Evolutionary conservation across 768 basidiomycete species (phyloP).

Genomic region (Phylloporus rhodoxanthus): DNA sequence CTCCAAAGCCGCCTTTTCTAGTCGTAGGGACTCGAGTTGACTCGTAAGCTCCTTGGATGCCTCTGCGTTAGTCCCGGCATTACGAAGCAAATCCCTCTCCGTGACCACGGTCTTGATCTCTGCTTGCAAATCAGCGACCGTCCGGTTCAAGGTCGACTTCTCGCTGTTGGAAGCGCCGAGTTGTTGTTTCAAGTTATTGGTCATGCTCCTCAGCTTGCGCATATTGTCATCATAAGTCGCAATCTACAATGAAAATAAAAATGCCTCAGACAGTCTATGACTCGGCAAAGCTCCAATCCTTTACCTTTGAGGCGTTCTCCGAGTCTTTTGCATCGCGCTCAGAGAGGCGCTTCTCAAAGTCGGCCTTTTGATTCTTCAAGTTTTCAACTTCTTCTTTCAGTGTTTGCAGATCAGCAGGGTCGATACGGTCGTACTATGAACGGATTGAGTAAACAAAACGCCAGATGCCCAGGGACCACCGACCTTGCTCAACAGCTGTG

Average conservation of each 20-base stretch:
- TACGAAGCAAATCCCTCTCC: constrained; percentile 28
- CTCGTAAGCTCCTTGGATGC: constrained; percentile 27
- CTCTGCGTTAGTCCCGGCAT: constrained; percentile 10
- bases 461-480: not conserved
- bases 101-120: constrained; percentile 25
- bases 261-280: not conserved
- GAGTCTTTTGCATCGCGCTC: constrained; percentile 30
- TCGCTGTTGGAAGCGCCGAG: constrained; percentile 23
- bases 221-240: constrained; percentile 40
- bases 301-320: constrained; percentile 30
- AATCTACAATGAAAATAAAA: constrained; percentile 26
- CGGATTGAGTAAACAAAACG: not conserved
- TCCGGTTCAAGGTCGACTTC: constrained; percentile 26
- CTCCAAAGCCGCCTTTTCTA: constrained; percentile 37
- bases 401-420: constrained; percentile 76
- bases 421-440: constrained; percentile 76
- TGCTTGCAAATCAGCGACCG: constrained; percentile 21
- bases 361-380: constrained; percentile 41
- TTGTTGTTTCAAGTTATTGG: constrained; percentile 22
- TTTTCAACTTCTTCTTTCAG: constrained; percentile 67
- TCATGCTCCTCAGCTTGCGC: constrained; percentile 30
- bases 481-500: constrained; percentile 77
- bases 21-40: constrained; percentile 33
- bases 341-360: constrained; percentile 26
- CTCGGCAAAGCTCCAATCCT: not conserved